Base-by-base conservation (phyloP, 768 basidiomycete genomes). In the Suillus hirtellus region DNA sequence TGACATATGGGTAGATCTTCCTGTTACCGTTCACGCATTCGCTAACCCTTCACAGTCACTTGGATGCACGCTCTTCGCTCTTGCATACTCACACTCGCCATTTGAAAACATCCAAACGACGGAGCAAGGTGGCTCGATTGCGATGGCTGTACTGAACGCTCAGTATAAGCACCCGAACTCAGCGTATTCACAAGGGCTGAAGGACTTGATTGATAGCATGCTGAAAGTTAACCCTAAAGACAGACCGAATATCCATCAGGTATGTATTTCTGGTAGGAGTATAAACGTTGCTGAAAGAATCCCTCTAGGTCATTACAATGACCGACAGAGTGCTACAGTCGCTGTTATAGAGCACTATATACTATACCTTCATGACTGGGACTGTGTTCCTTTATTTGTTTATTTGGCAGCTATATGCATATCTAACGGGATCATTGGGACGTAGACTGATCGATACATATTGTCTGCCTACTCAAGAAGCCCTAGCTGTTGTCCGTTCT, bases 71-170 rank as follows among this genome's bases (percentile, higher is more conserved):
- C 82, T 99, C 54, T 99, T 86, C 68, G 95, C 97, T 0, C 85
- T 99, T 53, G 95, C 95, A 0, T 98, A 99, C 77, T 90, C 90
- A 2, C 93, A 95, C 71, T 98, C 96, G 2, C 96, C 96, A 0
- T 99, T 99, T 70, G 96, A 99, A 78, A 96, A 90, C 65, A 86
- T 83, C 0, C 92, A 93, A 75, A 93, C 91, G 6, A 94, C 91
- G 3, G 93, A 95, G 68, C 96, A 97, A 73, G 96, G 96, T 42
- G 94, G 94, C 14, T 96, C 93, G 52, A 95, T 99, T 71, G 96
- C 96, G 1, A 96, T 99, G 96, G 95, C 96, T 0, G 96, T 97
- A 56, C 79, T 95, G 64, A 95, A 92, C 67, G 96, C 95, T 0
- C 89, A 92, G 68, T 99, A 96, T 77, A 89, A 89, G 69, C 95